phyloP scores from a whole-genome alignment of 2,329 filamentous ascomycete genomes.

The Hymenoscyphus albidus region DNA sequence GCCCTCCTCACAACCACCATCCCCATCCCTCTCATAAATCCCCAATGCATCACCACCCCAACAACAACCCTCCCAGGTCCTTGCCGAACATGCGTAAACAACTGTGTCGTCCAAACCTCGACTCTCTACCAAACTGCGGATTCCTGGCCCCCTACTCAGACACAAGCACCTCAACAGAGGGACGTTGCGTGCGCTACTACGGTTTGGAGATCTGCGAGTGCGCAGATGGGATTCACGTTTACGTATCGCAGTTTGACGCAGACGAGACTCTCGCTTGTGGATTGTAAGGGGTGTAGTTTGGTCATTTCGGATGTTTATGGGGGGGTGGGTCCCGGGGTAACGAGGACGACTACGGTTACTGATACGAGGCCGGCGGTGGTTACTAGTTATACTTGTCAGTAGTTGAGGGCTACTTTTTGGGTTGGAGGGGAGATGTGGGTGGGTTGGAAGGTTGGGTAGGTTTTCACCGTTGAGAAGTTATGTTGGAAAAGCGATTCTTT shows the following conservation, averaged over 20 bases:
- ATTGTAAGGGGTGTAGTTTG: constrained; percentile 18
- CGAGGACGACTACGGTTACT: constrained; percentile 14
- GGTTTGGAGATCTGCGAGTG: constrained; percentile 3
- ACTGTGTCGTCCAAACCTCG: constrained; percentile 24
- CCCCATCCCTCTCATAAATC: constrained; percentile 37
- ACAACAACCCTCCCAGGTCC: constrained; percentile 27
- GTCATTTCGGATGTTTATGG: constrained; percentile 11
- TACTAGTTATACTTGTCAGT: constrained; percentile 14
- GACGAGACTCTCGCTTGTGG: constrained; percentile 11
- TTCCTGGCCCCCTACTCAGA: constrained; percentile 1
- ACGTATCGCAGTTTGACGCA: constrained; percentile 15
- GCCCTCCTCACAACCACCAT: constrained; percentile 31
- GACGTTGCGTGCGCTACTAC: constrained; percentile 11
- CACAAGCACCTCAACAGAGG: not conserved
- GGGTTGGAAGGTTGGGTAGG: not conserved
- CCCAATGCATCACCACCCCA: constrained; percentile 40
- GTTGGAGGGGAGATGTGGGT: not conserved
- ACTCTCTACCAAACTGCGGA: constrained; percentile 13
- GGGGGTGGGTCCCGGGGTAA: constrained; percentile 16
- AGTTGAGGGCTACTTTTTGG: not conserved
- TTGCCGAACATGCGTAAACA: constrained; percentile 31
- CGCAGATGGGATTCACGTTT: constrained; percentile 10
- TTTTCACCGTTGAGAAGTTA: not conserved
- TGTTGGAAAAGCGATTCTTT: not conserved
- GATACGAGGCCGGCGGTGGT: constrained; percentile 3